phyloP scores from a whole-genome alignment of 176 grass and related monocot species.

The Saccharum officinarum region DNA sequence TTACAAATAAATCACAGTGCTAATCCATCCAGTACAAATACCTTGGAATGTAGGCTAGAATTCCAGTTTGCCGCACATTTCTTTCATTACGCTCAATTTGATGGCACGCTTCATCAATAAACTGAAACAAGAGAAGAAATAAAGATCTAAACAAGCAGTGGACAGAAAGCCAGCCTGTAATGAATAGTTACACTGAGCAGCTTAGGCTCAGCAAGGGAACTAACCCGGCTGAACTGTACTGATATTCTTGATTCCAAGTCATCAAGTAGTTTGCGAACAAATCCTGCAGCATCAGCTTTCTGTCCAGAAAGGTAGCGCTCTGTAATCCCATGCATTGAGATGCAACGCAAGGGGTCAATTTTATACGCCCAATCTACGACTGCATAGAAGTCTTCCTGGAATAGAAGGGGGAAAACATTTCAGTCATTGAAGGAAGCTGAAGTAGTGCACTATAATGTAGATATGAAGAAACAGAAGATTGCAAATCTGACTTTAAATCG shows the following conservation, averaged over 20 bases:
- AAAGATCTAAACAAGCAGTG: constrained; percentile 19
- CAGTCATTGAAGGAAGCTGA: constrained; percentile 14
- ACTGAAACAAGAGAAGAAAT: constrained; percentile 54
- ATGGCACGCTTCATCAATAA: constrained; percentile 96
- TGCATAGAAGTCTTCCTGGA: constrained; percentile 94
- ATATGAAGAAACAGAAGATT: neutral
- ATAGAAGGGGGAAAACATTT: constrained; percentile 22
- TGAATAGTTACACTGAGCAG: neutral
- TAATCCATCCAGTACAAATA: constrained; percentile 45
- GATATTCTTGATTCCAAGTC: constrained; percentile 95
- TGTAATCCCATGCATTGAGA: constrained; percentile 98
- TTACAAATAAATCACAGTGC: constrained; percentile 7
- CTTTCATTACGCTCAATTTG: constrained; percentile 94
- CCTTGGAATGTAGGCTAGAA: constrained; percentile 89
- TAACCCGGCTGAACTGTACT: constrained; percentile 84
- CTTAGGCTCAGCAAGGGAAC: constrained; percentile 27
- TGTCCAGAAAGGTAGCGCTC: constrained; percentile 98
- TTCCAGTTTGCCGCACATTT: constrained; percentile 73
- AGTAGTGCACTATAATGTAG: constrained; percentile 25
- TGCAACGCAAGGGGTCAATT: constrained; percentile 91
- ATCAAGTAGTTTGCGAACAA: constrained; percentile 89
- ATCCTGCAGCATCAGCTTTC: constrained; percentile 98
- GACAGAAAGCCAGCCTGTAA: constrained; percentile 23
- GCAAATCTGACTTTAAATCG: constrained; percentile 6
- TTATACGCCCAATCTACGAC: constrained; percentile 98